Base-by-base conservation (phyloP, 2,329 filamentous ascomycete species). In the Exophiala bonariae region DNA sequence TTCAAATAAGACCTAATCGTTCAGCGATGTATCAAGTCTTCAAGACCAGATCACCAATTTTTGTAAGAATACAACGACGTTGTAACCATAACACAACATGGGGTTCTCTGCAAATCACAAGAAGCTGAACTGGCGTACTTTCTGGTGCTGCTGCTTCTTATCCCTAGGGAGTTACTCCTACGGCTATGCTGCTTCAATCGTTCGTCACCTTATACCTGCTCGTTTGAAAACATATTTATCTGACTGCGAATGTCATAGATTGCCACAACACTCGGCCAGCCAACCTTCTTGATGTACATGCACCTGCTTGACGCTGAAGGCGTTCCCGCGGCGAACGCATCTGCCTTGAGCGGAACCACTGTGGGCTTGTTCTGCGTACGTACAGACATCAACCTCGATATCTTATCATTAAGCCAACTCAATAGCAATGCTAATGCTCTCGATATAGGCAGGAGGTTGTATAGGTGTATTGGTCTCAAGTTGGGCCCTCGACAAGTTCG, bases 101-200 rank as follows among this genome's bases (percentile, higher is more conserved):
- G 30, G 18, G 4, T 40, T 40, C 13, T 28, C 37, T 7, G 37
- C 22, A 5, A 14, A 22, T 11, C 2, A 17, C 13, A 28, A 40
- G 37, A 30, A 28, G 17, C 22, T 40, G 3, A 40, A 40, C 14
- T 40, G 37, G 37, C 37, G 37, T 1, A 40, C 37, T 17, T 40
- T 40, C 22, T 40, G 37, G 37, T 40, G 37, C 20, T 40, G 37
- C 37, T 40, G n/a, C 26, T 40, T 40, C 37, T 40, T 40, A 22
- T 40, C 37, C 13, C 37, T 40, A n/a, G 37, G 37, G 18, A 40
- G 37, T 30, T 40, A 23, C 37, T 30, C 18, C 37, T 40, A 40
- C 17, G 37, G 37, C 13, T 40, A 40, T 40, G 37, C 37, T 18
- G 37, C 30, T 16, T 32, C 26, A 11, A 42, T 42, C 10, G 37